Base-by-base conservation (phyloP, 768 basidiomycete genomes). In the Cystofilobasidium bisporidii region DNA sequence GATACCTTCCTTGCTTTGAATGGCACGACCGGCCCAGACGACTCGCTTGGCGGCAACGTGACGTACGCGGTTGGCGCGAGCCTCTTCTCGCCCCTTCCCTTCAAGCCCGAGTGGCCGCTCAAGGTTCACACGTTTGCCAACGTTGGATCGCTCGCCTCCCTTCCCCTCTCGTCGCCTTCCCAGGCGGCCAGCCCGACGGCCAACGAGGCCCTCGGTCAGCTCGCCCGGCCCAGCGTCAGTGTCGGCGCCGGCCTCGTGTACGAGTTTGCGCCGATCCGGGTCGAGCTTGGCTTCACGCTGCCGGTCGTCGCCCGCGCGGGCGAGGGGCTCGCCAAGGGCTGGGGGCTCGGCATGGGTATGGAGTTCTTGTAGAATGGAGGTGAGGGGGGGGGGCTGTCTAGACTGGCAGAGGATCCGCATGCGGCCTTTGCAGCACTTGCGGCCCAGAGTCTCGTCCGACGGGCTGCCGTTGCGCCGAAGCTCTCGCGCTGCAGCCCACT, bases 271-370 rank as follows among this genome's bases (percentile, higher is more conserved):
- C 87, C 89, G 6, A 81, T 90, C 24, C 81, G 92, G n/a, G 81
- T 91, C 32, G 92, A 96, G 76, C 80, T 90, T 67, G 94, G 93
- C 76, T 83, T 94, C 70, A 89, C 91, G 10, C 80, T 94, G 41
- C 91, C 91, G 8, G 79, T 96, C 3, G 82, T 86, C 3, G 83
- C 84, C 2, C 83, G 83, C 55, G 82, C 80, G 72, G 84, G 83
- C 64, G 91, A 89, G 76, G 84, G 84, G 12, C 72, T 77, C 64
- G 81, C 83, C 73, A 84, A 82, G 73, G 91, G 90, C 11, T 78
- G 90, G 55, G 88, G 88, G 76, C 83, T 89, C 32, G 90, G 90
- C 4, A 82, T 92, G 71, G 90, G 88, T 1, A 73, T 90, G 64
- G 87, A 88, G 71, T 89, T 90, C 78, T 73, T 89, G 74, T 91